Evolutionary conservation across 345 rosid genomes (phyloP), one percentile per base, ranked within the genome.

Genomic region (Salix dunnii): DNA sequence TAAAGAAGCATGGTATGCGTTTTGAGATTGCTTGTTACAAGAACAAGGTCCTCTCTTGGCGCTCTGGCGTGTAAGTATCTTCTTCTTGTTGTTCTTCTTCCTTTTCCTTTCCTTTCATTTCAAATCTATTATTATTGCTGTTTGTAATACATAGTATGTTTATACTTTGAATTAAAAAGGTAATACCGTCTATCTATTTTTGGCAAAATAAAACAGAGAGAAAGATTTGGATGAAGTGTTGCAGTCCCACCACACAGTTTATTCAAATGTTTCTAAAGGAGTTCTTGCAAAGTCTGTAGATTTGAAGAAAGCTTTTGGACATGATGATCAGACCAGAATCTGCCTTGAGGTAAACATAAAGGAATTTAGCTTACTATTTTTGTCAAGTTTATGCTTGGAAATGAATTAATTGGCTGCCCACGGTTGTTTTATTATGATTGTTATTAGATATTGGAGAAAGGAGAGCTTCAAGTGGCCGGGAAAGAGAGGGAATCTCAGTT

Each of bases 1-100:
- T 96, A 72, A 96, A 96, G 78, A 93, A 91, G 80, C 89, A 85
- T 63, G 97, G 99, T 1, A 85, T 85, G 68, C 97, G 99, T 66
- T 96, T 93, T 86, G 99, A 96, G 87, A 93, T 93, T 40, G 98
- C 99, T 76, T 96, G 99, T 81, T 96, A 89, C 90, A 92, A 92
- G 88, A 93, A 96, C 83, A 96, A 96, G 84, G 98, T 96, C 89
- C 97, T 96, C 61, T 96, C 98, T 5, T 96, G 99, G 99, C 99
- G 99, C 68, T 91, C 97, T 20, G 89, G 91, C 84, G 97, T 92
- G 99, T 96, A 83, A 86, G 96, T 77, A 8, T 4, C 53, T 36
- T 43, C 11, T 16, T 33, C 27, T n/a, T n/a, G 33, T 62, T 31
- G 14, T 31, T 38, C 10, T 67, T 62, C 2, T 73, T 48, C 30